These are phyloP conservation scores for Cymbidium sinense DNA, from an alignment of 106 monocot genomes.

Conservation along the genomic window DNA sequence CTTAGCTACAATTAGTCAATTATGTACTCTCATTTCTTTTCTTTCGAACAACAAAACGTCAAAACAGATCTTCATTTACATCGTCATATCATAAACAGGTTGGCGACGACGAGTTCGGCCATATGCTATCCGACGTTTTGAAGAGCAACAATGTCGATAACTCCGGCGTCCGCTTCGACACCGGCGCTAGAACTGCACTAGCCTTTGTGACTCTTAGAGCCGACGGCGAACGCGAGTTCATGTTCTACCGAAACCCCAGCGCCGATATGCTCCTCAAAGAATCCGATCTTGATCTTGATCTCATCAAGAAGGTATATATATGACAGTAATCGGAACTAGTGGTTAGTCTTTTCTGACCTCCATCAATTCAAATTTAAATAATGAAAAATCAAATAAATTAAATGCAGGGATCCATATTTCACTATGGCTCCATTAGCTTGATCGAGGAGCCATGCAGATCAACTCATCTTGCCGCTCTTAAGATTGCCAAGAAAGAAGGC, in stretches of 20 bases:
- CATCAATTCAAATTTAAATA: background rate
- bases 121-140: conserved; percentile 21
- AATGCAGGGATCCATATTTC: conserved; percentile 23
- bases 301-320: conserved; percentile 18
- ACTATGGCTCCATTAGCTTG: conserved; percentile 34
- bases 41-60: too few species aligned
- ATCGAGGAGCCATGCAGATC: conserved; percentile 35
- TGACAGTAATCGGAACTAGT: too few species aligned
- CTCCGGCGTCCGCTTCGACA: conserved; percentile 20
- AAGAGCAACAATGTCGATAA: conserved; percentile 19
- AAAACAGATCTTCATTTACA: background rate
- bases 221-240: too few species aligned
- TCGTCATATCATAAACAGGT: conserved; percentile 10
- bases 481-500: conserved; percentile 22
- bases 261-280: conserved; percentile 30
- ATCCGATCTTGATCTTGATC: conserved; percentile 12
- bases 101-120: conserved; percentile 29
- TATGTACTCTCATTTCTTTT: too few species aligned
- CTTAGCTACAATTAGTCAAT: too few species aligned
- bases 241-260: conserved; percentile 35
- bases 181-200: conserved; percentile 21
- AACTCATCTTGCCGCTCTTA: conserved; percentile 18
- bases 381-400: background rate
- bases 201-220: conserved; percentile 31
- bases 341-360: background rate